Percentiles rank a stretch among this genome's conserved stretches.
Conservation (phyloP, 805 yeast genomes). For the Komagataella pastoris region DNA sequence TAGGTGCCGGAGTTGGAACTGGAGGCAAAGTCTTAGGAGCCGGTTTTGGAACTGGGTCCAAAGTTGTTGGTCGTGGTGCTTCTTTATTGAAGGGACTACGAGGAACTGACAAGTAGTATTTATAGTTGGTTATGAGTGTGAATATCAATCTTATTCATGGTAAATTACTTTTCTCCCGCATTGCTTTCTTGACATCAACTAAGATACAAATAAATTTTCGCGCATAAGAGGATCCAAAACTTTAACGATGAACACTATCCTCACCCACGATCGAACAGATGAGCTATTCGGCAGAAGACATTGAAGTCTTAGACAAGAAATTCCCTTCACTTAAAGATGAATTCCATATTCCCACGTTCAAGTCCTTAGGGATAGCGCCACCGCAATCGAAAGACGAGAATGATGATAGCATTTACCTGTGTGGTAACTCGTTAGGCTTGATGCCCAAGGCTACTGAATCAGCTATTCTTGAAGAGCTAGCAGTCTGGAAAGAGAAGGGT, state of each 20-base stretch:
- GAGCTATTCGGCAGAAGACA: background rate
- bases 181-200: no score
- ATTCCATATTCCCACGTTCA: conserved; percentile 57
- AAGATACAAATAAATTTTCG: no score
- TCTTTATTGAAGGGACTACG: background rate
- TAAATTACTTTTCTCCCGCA: no score
- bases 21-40: conserved; percentile 36
- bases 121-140: background rate
- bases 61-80: conserved; percentile 22
- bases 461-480: conserved; percentile 52
- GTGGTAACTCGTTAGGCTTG: conserved; percentile 91
- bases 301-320: background rate
- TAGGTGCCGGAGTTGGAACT: conserved; percentile 25
- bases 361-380: conserved; percentile 37
- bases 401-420: conserved; percentile 32
- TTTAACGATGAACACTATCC: no score
- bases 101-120: background rate
- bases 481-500: conserved; percentile 72
- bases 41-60: conserved; percentile 26
- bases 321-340: conserved; percentile 15
- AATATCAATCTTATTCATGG: background rate
- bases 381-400: conserved; percentile 1
- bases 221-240: background rate
- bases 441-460: conserved; percentile 57
- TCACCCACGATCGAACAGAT: background rate